Evolutionary conservation across 2,329 filamentous ascomycete species (phyloP), one percentile per base, ranked within the genome.

Genomic region (Boeremia lycopersici): DNA sequence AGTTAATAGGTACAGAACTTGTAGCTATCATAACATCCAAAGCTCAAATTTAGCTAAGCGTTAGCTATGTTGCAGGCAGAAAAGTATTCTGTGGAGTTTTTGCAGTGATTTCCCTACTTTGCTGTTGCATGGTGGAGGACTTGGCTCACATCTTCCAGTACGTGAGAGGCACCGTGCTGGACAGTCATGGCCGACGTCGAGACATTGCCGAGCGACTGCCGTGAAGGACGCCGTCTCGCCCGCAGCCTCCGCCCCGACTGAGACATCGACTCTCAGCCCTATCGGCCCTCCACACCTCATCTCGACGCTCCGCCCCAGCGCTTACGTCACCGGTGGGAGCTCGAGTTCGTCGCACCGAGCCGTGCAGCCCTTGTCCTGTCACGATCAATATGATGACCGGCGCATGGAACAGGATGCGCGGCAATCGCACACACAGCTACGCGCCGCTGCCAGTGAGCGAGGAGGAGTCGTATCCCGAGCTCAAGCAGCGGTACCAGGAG

Each of bases 381-480:
- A 39, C 30, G 15, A 42, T 19, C 46, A 50, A 36, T 33, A 65
- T 60, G 50, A 71, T 72, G 63, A 47, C 63, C 30, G 57, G 53
- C 25, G 53, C 64, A n/a, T 74, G 68, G 70, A 66, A 69, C 40
- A 64, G 70, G 43, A 55, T 70, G 53, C 65, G 65, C 41, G 66
- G 62, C 25, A 45, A 31, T 11, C 66, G 63, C 44, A 40, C 61
- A 10, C 66, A 63, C 49, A 55, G 58, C 1, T 75, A 75, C 41
- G 48, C 58, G 8, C 59, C 60, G 13, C 61, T 75, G 19, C 71
- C 72, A n/a, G 33, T 70, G 52, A 62, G 51, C 52, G 71, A 74
- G 38, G 67, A 72, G 41, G 68, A 69, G 49, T 43, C 60, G 2
- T 41, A 50, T 3, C 55, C 60, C 9, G 60, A 68, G 2, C 51